Evolutionary conservation across 1,284 basidiomycete genomes (phyloP).

Genomic region (Gomphus sp.): DNA sequence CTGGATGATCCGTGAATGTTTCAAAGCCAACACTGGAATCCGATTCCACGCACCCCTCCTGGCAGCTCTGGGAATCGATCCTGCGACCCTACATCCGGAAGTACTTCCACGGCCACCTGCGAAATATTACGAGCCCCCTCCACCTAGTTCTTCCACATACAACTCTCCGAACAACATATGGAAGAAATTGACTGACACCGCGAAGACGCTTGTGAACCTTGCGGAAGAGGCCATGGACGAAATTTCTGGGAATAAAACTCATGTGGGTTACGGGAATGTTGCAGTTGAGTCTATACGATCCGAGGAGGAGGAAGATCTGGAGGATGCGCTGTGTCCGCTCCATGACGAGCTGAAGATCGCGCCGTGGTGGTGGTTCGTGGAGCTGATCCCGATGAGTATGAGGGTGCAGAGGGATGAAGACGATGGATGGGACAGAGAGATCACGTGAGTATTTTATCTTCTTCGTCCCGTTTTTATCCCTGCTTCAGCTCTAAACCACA

Average conservation of each 20-base stretch:
- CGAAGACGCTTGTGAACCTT: neutral
- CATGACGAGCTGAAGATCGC: conserved; percentile 36
- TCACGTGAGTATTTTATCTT: conserved; percentile 23
- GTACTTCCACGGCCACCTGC: conserved; percentile 27
- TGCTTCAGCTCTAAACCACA: neutral
- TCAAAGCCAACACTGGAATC: conserved; percentile 40
- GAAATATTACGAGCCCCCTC: conserved; percentile 4
- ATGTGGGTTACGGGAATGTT: neutral
- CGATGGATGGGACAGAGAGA: conserved; percentile 22
- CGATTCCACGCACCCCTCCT: conserved; percentile 42
- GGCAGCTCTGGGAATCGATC: conserved; percentile 39
- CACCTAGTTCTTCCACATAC: conserved; percentile 1
- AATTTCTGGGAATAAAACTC: neutral
- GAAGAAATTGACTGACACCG: neutral
- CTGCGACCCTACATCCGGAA: conserved; percentile 29
- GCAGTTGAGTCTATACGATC: neutral
- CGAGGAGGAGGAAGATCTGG: conserved; percentile 42
- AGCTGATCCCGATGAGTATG: conserved; percentile 28
- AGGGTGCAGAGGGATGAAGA: conserved; percentile 28
- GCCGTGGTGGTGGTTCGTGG: conserved; percentile 40
- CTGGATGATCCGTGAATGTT: conserved; percentile 51
- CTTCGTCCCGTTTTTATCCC: neutral
- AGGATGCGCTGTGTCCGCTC: conserved; percentile 29
- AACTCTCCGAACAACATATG: conserved; percentile 2
- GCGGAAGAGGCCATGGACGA: neutral